Evolutionary conservation across 352 stramenopile species (phyloP).

Genomic region (Chrysophaeum taylorii): DNA sequence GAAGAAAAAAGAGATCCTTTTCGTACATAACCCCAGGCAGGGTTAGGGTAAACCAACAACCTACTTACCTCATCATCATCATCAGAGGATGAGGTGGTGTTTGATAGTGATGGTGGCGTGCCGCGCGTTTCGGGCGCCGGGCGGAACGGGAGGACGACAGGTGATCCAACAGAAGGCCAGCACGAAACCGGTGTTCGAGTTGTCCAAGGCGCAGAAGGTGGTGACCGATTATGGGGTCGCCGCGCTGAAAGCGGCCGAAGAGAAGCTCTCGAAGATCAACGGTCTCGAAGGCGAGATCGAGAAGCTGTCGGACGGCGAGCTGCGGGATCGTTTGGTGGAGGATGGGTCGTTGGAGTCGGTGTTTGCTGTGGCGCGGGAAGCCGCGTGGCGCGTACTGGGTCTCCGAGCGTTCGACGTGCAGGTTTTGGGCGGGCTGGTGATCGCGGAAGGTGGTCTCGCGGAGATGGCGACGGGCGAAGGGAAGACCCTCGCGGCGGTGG

Average conservation of each 20-base stretch:
- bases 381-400: conserved; percentile 50
- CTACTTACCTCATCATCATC: too few relatives aligned
- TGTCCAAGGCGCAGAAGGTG: too few relatives aligned
- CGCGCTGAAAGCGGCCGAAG: conserved; percentile 27
- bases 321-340: conserved; percentile 10
- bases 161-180: too few relatives aligned
- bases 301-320: conserved; percentile 24
- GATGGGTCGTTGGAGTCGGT: conserved; percentile 27
- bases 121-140: too few relatives aligned
- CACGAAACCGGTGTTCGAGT: too few relatives aligned
- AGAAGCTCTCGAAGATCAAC: conserved; percentile 28
- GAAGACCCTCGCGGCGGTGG: conserved; percentile 63
- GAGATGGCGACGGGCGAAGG: conserved; percentile 73
- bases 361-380: conserved; percentile 36
- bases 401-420: conserved; percentile 66
- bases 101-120: too few relatives aligned
- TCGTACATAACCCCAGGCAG: too few relatives aligned
- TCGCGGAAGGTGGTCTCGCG: conserved; percentile 54
- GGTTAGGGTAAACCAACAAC: too few relatives aligned
- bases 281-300: conserved; percentile 31
- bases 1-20: too few relatives aligned
- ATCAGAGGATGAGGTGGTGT: too few relatives aligned
- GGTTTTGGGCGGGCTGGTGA: conserved; percentile 54
- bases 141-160: too few relatives aligned
- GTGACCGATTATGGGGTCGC: too few relatives aligned